A percentile compares a stretch with the other conserved stretches of the same genome.
Conservation (phyloP, 2,329 filamentous ascomycete species). For the Zasmidium angulare region DNA sequence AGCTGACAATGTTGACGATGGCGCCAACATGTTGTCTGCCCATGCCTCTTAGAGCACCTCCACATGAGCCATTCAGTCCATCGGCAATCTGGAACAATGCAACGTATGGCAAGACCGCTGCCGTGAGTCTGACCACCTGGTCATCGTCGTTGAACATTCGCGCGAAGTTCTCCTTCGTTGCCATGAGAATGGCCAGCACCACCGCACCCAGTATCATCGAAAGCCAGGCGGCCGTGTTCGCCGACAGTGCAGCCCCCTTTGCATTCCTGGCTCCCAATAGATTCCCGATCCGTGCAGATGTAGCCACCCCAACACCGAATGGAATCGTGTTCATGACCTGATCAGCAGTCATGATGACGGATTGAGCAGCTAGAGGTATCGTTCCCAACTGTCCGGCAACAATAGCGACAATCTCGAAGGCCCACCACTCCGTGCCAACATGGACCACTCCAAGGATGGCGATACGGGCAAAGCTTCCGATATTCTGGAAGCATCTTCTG, state of each 20-base stretch:
- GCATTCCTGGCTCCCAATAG: constrained; percentile 69
- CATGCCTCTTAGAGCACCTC: constrained; percentile 78
- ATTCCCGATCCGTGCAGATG: constrained; percentile 76
- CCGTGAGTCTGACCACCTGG: constrained; percentile 69
- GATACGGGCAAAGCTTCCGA: constrained; percentile 70
- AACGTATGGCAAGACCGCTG: constrained; percentile 78
- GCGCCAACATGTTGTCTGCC: constrained; percentile 83
- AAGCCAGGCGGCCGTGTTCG: constrained; percentile 72
- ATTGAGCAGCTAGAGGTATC: constrained; percentile 75
- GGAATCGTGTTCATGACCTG: constrained; percentile 72
- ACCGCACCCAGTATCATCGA: constrained; percentile 67
- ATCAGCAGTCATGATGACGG: constrained; percentile 62
- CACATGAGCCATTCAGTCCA: constrained; percentile 80
- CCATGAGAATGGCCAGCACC: constrained; percentile 69
- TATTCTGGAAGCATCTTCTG: constrained; percentile 63
- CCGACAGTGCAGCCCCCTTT: constrained; percentile 66
- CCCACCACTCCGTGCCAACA: constrained; percentile 89
- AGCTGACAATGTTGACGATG: constrained; percentile 76
- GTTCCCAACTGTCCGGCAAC: constrained; percentile 79
- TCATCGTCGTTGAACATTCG: constrained; percentile 79
- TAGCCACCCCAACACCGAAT: constrained; percentile 81
- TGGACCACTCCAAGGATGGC: constrained; percentile 76
- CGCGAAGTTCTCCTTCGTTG: constrained; percentile 70
- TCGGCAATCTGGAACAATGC: constrained; percentile 90
- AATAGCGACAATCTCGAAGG: constrained; percentile 85